Base-by-base conservation (phyloP, 192 early-diverging fungal genomes). In the Geosiphon pyriformis region DNA sequence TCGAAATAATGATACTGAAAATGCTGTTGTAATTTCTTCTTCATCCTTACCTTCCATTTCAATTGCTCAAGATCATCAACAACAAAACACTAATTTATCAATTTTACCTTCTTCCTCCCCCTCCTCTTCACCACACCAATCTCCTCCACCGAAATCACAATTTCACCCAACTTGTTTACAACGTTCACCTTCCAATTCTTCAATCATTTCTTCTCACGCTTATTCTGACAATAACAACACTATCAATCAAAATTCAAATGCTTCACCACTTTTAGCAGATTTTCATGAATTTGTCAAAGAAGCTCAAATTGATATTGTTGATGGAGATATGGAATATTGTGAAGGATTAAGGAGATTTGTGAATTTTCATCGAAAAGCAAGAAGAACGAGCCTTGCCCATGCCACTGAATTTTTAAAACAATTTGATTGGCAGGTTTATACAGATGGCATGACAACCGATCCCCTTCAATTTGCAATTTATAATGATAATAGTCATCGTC, bases 321-420 rank as follows among this genome's bases (percentile, higher is more conserved):
- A 56, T 29, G 34, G 25, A 0, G 59, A 61, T n/a, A 47, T 3
- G 7, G 59, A 61, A 26, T 61, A 61, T 48, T 61, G 59, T 18
- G n/a, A 47, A 27, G 59, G 59, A 47, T 32, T 61, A 34, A 42
- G 42, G 20, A 61, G 48, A 17, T 61, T 61, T 47, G 48, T 61
- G 34, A 42, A 47, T 32, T 18, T 15, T 48, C 18, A 42, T 27
- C 8, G 42, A n/a, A 42, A 26, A 61, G 59, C 34, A 22, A 61
- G 59, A 48, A 30, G 25, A 18, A 8, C 22, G 12, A 47, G 17
- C 11, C 34, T 47, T 47, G 42, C 59, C n/a, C n/a, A 61, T 27
- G 59, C 59, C 11, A 17, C 59, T 2, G 12, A 20, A 27, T 61
- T 61, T 7, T 23, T 61, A 47, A 37, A 61, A 47, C 59, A 61